Percentiles rank a stretch among this genome's conserved stretches.
These are phyloP conservation scores for Salix brachista DNA, from an alignment of 345 rosid genomes.

Conservation along the genomic window DNA sequence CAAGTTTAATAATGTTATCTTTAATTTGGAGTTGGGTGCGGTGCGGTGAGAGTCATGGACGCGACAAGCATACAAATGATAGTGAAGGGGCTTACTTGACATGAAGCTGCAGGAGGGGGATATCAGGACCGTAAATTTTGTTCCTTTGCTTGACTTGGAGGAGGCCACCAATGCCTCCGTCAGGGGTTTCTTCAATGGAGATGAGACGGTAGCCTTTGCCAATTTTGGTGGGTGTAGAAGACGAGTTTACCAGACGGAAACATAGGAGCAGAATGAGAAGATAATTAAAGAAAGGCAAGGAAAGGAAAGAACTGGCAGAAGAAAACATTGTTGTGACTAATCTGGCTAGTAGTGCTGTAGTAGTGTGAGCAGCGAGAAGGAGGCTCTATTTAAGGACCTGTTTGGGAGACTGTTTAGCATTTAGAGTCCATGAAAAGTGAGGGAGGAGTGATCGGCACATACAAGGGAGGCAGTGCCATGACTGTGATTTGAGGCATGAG, in stretches of 20 bases:
- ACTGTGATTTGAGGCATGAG: background rate
- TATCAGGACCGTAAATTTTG: constrained; percentile 78
- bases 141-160: constrained; percentile 78
- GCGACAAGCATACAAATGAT: background rate
- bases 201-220: constrained; percentile 87
- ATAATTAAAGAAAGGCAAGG: background rate
- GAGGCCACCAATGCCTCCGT: constrained; percentile 67
- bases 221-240: constrained; percentile 40
- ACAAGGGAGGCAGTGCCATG: constrained; percentile 10
- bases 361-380: background rate
- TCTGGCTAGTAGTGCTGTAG: background rate
- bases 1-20: background rate
- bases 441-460: background rate
- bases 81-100: constrained; percentile 54
- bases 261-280: constrained; percentile 34
- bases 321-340: constrained; percentile 10
- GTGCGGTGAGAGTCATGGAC: background rate
- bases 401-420: too few species aligned
- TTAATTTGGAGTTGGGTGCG: background rate
- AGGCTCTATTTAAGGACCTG: background rate
- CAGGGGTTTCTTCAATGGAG: constrained; percentile 67
- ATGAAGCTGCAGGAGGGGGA: constrained; percentile 64
- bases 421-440: background rate
- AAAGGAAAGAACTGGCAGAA: background rate
- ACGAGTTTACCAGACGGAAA: constrained; percentile 24